Base-by-base conservation (phyloP, 805 yeast genomes). In the Pichia exigua region DNA sequence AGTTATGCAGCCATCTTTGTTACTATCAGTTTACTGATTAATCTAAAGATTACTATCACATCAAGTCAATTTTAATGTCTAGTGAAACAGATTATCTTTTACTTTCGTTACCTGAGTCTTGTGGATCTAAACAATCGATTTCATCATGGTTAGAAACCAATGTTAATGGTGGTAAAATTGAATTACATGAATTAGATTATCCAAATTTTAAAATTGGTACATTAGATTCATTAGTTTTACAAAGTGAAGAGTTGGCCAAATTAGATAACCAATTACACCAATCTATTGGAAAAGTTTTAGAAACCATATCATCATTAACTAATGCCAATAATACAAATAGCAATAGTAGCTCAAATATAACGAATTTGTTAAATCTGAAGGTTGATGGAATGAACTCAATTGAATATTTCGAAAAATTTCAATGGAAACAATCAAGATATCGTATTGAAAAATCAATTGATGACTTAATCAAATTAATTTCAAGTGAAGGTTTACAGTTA, bases 131-230 rank as follows among this genome's bases (percentile, higher is more conserved):
- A 39, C 65, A 62, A 59, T 70, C 68, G 51, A 65, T 57, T 55
- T 24, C 50, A 4, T 52, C 69, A 20, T 83, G 85, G 82, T 68
- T 87, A 53, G 80, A 82, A 57, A 67, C 74, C 48, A 66, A 71
- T 30, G 70, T 85, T 53, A 69, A 77, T 54, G 78, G 74, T 22
- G 91, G 90, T 21, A 76, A 73, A 58, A 75, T 78, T 42, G 82
- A 79, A 46, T 73, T 87, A 35, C 67, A 74, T 49, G 71, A 76
- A 51, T 78, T 86, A 53, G 72, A 74, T 38, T 74, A 90, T 48
- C 98, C 98, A 9, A 81, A 76, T 55, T 92, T 94, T 70, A 92
- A 94, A 68, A 88, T 94, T 56, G 97, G 97, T 28, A 91, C 98
- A 13, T 77, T 94, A 64, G 99, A 94, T 69, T 84, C 90, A 30